These are phyloP conservation scores for Oryza meyeriana DNA, from an alignment of 176 grass and related monocot species.

Conservation along the genomic window DNA sequence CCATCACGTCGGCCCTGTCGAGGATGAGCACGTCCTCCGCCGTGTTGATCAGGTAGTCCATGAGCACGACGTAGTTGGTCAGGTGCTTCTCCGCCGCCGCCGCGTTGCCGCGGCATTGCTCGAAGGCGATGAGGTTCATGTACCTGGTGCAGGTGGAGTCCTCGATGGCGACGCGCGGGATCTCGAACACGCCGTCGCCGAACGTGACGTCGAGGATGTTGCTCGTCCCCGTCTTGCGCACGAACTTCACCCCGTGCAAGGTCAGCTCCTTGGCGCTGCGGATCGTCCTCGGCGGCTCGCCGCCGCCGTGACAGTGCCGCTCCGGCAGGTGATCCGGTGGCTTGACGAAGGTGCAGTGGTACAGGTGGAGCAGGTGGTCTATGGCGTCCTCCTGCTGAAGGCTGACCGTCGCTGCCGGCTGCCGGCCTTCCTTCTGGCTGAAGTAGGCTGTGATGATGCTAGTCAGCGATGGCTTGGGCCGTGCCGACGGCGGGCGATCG, in stretches of 20 bases:
- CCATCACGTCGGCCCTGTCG: not conserved
- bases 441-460: not conserved
- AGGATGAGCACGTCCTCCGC: not conserved
- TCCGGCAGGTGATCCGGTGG: not conserved
- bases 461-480: not conserved
- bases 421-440: not conserved
- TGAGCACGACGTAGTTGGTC: not conserved
- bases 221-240: not conserved
- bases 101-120: not conserved
- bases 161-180: not conserved
- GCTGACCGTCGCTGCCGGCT: too few relatives aligned
- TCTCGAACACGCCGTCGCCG: not conserved
- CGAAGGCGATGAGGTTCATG: conserved; percentile 20
- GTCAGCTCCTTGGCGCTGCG: not conserved
- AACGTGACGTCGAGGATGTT: conserved; percentile 6
- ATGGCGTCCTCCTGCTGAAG: not conserved
- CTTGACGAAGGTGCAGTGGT: not conserved
- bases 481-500: too few relatives aligned
- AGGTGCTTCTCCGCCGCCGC: not conserved
- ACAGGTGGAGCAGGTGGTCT: conserved; percentile 11
- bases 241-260: not conserved
- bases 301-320: not conserved
- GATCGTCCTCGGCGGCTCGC: not conserved
- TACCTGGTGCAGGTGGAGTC: not conserved
- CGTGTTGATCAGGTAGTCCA: not conserved